Evolutionary conservation across 148 eudicot species (phyloP).

Genomic region (Nepenthes mirabilis): DNA sequence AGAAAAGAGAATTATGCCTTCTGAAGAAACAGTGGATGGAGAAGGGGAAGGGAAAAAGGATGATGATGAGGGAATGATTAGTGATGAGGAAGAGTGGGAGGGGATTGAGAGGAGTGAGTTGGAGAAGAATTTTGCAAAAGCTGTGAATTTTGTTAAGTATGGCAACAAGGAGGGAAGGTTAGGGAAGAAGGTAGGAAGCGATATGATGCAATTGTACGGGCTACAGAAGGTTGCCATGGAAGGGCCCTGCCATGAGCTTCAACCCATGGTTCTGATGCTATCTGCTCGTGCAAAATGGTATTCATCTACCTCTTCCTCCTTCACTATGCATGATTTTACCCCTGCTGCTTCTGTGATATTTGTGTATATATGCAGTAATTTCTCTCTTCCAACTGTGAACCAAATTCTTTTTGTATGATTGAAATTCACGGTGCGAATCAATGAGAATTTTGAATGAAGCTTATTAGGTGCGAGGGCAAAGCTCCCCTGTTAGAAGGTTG

Average conservation of each 20-base stretch:
- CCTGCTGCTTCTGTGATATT: slow-evolving; percentile 1
- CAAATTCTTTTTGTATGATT: too few species aligned
- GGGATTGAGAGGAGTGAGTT: slow-evolving; percentile 66
- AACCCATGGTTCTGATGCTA: slow-evolving; percentile 64
- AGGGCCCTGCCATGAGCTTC: slow-evolving; percentile 62
- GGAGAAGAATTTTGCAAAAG: slow-evolving; percentile 46
- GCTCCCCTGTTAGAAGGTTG: too few species aligned
- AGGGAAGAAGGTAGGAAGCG: slow-evolving; percentile 24
- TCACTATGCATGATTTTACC: neutral
- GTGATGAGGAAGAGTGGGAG: slow-evolving; percentile 63
- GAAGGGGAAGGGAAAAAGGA: slow-evolving; percentile 12
- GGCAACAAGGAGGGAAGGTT: slow-evolving; percentile 21
- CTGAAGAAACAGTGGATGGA: slow-evolving; percentile 2
- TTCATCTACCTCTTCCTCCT: slow-evolving; percentile 5
- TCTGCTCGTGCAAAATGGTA: slow-evolving; percentile 78
- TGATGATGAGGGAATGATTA: slow-evolving; percentile 16
- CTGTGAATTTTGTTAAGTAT: slow-evolving; percentile 29
- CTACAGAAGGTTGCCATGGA: slow-evolving; percentile 60
- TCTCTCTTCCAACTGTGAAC: too few species aligned
- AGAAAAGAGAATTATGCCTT: neutral
- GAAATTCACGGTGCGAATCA: too few species aligned
- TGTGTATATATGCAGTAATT: too few species aligned
- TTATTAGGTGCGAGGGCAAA: too few species aligned
- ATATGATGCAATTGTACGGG: slow-evolving; percentile 52
- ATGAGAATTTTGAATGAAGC: too few species aligned